phyloP scores from a whole-genome alignment of 495 filamentous ascomycete species.

The Neurospora africana region DNA sequence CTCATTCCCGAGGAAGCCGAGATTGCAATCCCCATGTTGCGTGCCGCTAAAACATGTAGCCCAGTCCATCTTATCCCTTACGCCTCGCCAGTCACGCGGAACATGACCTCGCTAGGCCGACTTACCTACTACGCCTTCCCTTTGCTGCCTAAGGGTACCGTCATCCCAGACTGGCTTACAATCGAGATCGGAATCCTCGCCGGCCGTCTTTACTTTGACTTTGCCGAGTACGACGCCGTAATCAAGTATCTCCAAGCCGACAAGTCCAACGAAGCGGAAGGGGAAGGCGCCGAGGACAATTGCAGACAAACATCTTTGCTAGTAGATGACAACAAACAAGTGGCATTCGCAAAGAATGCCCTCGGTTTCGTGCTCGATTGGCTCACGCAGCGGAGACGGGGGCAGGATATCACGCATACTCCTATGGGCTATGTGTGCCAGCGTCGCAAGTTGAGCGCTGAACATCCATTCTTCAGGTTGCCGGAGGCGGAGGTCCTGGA shows the following conservation, averaged over 20 bases:
- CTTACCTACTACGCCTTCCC: slow-evolving; percentile 40
- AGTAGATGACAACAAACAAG: neutral
- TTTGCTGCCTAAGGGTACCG: slow-evolving; percentile 22
- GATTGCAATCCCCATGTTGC: slow-evolving; percentile 30
- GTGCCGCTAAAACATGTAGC: slow-evolving; percentile 5
- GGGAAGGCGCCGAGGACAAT: neutral
- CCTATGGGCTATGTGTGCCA: slow-evolving; percentile 45
- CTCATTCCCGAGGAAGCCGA: slow-evolving; percentile 47
- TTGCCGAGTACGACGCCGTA: slow-evolving; percentile 20
- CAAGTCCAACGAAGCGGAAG: neutral
- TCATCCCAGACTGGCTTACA: slow-evolving; percentile 32
- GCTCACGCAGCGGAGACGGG: slow-evolving; percentile 39
- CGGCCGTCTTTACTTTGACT: slow-evolving; percentile 46
- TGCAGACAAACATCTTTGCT: neutral
- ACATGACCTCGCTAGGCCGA: slow-evolving; percentile 43
- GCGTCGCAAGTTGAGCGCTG: neutral
- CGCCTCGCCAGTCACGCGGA: slow-evolving; percentile 40
- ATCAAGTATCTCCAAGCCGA: neutral
- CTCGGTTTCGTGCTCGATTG: slow-evolving; percentile 40
- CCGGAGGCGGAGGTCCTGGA: neutral
- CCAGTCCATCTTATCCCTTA: slow-evolving; percentile 33
- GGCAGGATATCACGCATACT: slow-evolving; percentile 42
- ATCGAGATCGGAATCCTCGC: slow-evolving; percentile 47
- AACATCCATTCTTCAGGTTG: neutral
- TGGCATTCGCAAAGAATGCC: slow-evolving; percentile 19